A percentile compares a stretch with the other conserved stretches of the same genome.
Evolutionary conservation across 495 filamentous ascomycete genomes (phyloP).

Genomic region (Lophiostoma macrostomum): DNA sequence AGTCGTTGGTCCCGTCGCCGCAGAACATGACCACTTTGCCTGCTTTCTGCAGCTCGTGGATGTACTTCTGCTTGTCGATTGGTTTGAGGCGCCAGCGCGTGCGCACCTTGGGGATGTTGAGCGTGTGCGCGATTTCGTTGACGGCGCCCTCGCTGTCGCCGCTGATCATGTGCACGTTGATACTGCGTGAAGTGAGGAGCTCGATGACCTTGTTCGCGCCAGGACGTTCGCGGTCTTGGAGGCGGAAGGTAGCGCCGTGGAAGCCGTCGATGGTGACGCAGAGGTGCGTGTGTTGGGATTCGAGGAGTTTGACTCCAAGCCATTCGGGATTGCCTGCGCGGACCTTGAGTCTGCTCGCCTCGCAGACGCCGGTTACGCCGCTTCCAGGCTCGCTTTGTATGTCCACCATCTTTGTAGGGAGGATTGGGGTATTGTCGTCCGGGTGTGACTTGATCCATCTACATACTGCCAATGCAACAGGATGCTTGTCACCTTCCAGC

Average conservation of each 20-base stretch:
- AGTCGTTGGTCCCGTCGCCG: conserved; percentile 82
- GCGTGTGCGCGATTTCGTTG: conserved; percentile 47
- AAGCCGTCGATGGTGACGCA: conserved; percentile 55
- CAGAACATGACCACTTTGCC: conserved; percentile 57
- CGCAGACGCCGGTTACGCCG: conserved; percentile 45
- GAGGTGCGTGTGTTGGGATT: conserved; percentile 56
- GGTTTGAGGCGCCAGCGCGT: conserved; percentile 55
- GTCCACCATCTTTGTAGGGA: conserved; percentile 40
- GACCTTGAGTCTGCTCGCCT: conserved; percentile 38
- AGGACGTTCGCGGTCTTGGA: conserved; percentile 57
- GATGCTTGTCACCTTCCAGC: conserved; percentile 57
- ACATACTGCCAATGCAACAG: conserved; percentile 62
- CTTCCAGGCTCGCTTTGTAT: conserved; percentile 52
- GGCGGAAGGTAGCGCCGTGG: conserved; percentile 57
- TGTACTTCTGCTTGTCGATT: conserved; percentile 60
- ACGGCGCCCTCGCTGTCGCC: conserved; percentile 67
- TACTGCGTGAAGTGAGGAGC: conserved; percentile 52
- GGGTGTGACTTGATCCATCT: conserved; percentile 47
- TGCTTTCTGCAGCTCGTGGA: conserved; percentile 44
- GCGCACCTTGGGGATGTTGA: conserved; percentile 52
- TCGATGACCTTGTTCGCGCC: conserved; percentile 53
- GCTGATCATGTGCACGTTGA: conserved; percentile 62
- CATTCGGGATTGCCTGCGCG: conserved; percentile 65
- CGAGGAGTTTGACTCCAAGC: conserved; percentile 45
- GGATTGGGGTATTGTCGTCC: conserved; percentile 35